These are phyloP conservation scores for Penicillium glabrum DNA, from an alignment of 2,329 filamentous ascomycete genomes.

Conservation along the genomic window DNA sequence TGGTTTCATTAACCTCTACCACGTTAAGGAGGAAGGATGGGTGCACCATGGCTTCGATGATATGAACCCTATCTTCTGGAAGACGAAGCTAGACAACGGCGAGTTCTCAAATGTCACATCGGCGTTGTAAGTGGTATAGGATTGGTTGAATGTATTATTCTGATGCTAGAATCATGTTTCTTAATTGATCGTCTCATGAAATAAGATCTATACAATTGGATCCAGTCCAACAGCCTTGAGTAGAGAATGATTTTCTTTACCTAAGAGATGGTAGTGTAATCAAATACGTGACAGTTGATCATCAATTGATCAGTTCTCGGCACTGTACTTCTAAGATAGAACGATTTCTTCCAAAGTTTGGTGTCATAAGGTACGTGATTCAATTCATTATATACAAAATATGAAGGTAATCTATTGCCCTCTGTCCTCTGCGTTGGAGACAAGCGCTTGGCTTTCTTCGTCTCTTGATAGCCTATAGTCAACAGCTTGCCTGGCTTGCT, in stretches of 20 bases:
- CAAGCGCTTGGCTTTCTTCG: conserved; percentile 1
- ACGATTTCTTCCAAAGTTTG: conserved; percentile 45
- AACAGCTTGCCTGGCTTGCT: not conserved
- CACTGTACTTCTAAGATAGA: not conserved
- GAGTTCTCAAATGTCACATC: conserved; percentile 96
- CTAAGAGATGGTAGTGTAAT: not conserved
- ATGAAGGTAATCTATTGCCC: not conserved
- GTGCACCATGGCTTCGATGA: conserved; percentile 98
- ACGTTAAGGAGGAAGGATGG: conserved; percentile 98
- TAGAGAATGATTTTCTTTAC: not conserved
- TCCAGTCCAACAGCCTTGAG: not conserved
- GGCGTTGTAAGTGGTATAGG: conserved; percentile 49
- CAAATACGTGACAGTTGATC: not conserved
- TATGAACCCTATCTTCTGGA: conserved; percentile 99
- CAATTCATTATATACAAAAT: not conserved
- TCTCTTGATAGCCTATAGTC: not conserved
- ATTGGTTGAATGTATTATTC: conserved; percentile 18
- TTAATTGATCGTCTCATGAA: not conserved
- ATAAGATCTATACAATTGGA: not conserved
- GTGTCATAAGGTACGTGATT: conserved; percentile 47
- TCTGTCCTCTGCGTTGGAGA: not conserved
- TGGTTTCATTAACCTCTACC: conserved; percentile 97
- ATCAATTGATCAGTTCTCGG: no score
- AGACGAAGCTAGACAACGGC: conserved; percentile 97
- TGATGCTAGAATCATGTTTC: conserved; percentile 9